phyloP scores from a whole-genome alignment of 441 rosid genomes.

The Euphorbia schlechtendalii region DNA sequence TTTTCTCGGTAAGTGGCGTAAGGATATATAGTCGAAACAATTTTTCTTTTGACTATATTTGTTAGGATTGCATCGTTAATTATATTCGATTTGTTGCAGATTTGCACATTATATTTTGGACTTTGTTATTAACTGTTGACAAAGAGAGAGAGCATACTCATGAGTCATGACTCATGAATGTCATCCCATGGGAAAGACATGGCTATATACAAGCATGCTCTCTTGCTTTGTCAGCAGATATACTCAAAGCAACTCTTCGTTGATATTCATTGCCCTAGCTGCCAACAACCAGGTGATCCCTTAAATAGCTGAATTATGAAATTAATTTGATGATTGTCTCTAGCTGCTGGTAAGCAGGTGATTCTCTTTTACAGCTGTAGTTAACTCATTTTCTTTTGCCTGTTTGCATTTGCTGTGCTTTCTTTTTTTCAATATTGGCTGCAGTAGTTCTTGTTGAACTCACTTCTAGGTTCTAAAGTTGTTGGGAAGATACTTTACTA shows the following conservation, averaged over 20 bases:
- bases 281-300: neutral
- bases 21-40: no score
- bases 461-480: neutral
- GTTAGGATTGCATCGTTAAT: neutral
- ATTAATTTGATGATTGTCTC: neutral
- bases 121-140: constrained; percentile 32
- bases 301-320: no score
- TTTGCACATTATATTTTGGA: constrained; percentile 10
- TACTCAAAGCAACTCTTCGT: constrained; percentile 3
- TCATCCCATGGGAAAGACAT: constrained; percentile 21
- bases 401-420: neutral
- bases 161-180: no score
- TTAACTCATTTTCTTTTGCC: neutral
- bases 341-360: neutral
- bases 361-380: no score
- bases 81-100: neutral
- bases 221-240: constrained; percentile 35
- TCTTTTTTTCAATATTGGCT: neutral
- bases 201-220: constrained; percentile 47
- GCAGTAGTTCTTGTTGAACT: neutral
- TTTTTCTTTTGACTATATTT: no score
- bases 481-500: neutral
- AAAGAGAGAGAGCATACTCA: constrained; percentile 62
- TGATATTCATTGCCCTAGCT: neutral
- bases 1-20: no score